Percentiles rank a stretch among this genome's conserved stretches.
Evolutionary conservation across 192 early-diverging fungal species (phyloP).

Genomic region (Funneliformis mosseae): DNA sequence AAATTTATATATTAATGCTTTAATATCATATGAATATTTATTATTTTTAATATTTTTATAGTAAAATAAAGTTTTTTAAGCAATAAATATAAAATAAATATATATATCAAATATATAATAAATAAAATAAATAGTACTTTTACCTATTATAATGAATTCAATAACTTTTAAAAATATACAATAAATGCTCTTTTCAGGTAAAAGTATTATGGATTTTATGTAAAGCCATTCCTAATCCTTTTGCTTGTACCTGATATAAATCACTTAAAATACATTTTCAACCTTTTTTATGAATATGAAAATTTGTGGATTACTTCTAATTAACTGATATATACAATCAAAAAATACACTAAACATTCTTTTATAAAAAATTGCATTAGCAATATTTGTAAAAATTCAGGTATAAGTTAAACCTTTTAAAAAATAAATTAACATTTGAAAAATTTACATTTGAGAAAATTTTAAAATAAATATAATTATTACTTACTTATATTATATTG

Average conservation of each 20-base stretch:
- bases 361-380: neutral
- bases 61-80: too few species aligned
- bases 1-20: too few species aligned
- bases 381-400: neutral
- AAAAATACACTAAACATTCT: neutral
- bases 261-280: neutral
- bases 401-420: neutral
- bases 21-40: too few species aligned
- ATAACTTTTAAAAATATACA: neutral
- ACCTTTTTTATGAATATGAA: neutral
- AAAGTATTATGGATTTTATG: neutral
- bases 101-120: too few species aligned
- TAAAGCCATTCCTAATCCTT: neutral
- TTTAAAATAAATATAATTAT: neutral
- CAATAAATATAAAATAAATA: too few species aligned
- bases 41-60: too few species aligned
- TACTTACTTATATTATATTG: neutral
- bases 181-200: neutral
- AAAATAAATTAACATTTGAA: neutral
- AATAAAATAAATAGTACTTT: neutral
- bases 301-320: neutral
- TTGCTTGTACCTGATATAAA: neutral
- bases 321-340: neutral
- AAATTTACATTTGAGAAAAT: neutral
- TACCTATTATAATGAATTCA: neutral